These are phyloP conservation scores for Hirsutella thompsonii DNA, from an alignment of 2,329 filamentous ascomycete species.

Conservation along the genomic window DNA sequence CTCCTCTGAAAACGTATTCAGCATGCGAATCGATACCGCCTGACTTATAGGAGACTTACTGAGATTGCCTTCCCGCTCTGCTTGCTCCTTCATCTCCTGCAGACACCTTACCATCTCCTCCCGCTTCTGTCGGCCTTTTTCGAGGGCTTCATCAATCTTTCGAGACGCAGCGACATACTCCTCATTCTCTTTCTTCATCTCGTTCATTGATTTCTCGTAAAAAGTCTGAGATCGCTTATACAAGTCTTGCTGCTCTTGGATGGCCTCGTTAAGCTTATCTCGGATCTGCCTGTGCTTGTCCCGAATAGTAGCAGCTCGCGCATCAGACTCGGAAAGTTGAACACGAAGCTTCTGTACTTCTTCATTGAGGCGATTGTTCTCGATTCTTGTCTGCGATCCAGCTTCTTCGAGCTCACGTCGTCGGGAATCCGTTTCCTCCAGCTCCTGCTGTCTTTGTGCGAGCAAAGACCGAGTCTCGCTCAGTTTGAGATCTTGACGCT, in stretches of 20 bases:
- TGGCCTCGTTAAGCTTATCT: constrained; percentile 30
- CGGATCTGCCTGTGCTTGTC: constrained; percentile 22
- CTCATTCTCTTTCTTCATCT: constrained; percentile 20
- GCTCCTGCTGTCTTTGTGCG: constrained; percentile 9
- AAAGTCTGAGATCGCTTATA: constrained; percentile 20
- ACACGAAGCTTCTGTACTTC: constrained; percentile 15
- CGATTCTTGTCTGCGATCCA: constrained; percentile 8
- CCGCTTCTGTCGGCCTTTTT: constrained; percentile 16
- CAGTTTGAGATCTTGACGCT: constrained; percentile 8
- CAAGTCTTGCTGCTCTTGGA: constrained; percentile 31
- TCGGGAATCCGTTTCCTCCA: constrained; percentile 11
- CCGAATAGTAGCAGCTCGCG: constrained; percentile 9
- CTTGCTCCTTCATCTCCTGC: constrained; percentile 12
- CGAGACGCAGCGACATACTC: constrained; percentile 9
- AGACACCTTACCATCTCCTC: constrained; percentile 18
- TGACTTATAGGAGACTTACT: constrained; percentile 14
- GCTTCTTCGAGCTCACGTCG: constrained; percentile 13
- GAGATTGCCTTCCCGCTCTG: constrained; percentile 9
- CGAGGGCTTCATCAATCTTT: constrained; percentile 14
- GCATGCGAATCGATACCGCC: too few relatives aligned
- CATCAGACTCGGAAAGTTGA: constrained; percentile 12
- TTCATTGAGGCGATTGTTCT: constrained; percentile 12
- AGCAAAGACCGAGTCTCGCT: constrained; percentile 4
- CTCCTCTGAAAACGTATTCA: too few relatives aligned
- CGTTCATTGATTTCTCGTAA: constrained; percentile 18